phyloP scores from a whole-genome alignment of 2,329 filamentous ascomycete species.

The Xylaria sp. region DNA sequence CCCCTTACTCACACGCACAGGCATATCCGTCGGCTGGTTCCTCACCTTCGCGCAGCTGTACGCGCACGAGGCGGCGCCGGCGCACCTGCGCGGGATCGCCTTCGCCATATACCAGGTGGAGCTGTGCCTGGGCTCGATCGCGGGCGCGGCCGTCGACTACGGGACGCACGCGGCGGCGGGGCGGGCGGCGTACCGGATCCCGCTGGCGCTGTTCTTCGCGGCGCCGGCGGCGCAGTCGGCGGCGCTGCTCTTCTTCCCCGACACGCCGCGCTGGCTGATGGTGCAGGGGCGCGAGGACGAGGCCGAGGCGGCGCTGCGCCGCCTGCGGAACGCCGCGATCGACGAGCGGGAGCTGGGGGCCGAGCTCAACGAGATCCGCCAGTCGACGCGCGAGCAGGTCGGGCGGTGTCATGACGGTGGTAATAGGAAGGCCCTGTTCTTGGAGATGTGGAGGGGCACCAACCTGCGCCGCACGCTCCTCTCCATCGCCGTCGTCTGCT shows the following conservation, averaged over 20 bases:
- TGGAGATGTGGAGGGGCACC: conserved; percentile 39
- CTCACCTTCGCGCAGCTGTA: conserved; percentile 43
- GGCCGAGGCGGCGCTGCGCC: conserved; percentile 33
- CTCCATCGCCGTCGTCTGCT: conserved; percentile 37
- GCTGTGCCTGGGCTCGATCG: conserved; percentile 39
- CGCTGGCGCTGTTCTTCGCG: conserved; percentile 37
- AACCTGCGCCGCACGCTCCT: conserved; percentile 37
- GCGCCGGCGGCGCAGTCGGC: conserved; percentile 38
- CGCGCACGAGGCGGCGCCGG: conserved; percentile 41
- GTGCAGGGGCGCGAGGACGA: conserved; percentile 39
- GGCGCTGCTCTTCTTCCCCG: conserved; percentile 40
- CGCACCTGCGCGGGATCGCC: conserved; percentile 39
- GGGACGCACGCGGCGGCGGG: conserved; percentile 30
- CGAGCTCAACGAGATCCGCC: conserved; percentile 37
- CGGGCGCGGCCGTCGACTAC: conserved; percentile 38
- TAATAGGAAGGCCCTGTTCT: conserved; percentile 33
- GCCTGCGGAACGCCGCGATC: conserved; percentile 35
- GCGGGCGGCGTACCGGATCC: conserved; percentile 30
- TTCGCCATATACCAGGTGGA: conserved; percentile 41
- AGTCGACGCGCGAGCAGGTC: conserved; percentile 35
- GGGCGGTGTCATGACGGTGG: no score
- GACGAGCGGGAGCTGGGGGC: conserved; percentile 33
- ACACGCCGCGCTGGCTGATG: conserved; percentile 44
- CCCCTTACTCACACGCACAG: conserved; percentile 17
- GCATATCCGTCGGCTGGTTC: conserved; percentile 42